Conservation (phyloP, 306 rosid species). For the Vigna unguiculata region DNA sequence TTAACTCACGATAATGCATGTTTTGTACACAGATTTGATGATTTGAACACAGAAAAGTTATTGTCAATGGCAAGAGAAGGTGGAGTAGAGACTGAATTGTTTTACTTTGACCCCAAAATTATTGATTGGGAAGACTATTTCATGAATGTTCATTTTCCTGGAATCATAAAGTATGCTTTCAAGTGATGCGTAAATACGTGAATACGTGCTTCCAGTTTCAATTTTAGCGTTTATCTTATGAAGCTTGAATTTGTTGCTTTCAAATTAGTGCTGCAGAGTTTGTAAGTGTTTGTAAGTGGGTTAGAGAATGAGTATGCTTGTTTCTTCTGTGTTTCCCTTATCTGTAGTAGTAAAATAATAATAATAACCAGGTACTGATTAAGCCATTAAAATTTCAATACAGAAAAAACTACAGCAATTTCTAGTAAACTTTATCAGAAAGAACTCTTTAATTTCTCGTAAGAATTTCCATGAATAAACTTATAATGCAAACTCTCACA, state of each 20-base stretch:
- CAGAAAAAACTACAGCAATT: background rate
- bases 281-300: background rate
- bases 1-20: background rate
- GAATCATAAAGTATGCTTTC: conserved; percentile 64
- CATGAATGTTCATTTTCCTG: conserved; percentile 61
- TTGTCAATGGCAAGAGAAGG: conserved; percentile 48
- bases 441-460: background rate
- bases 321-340: background rate
- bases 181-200: conserved; percentile 44
- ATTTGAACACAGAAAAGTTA: conserved; percentile 66
- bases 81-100: conserved; percentile 58
- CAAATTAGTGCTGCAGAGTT: background rate
- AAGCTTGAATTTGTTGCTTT: background rate
- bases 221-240: background rate
- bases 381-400: background rate
- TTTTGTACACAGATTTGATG: conserved; percentile 67
- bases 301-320: background rate
- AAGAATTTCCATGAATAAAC: background rate
- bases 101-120: conserved; percentile 66
- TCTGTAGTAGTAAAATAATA: background rate
- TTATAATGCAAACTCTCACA: background rate
- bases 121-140: conserved; percentile 85
- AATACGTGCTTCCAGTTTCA: background rate
- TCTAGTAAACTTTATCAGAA: background rate
- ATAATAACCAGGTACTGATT: background rate